Evolutionary conservation across 1,284 basidiomycete species (phyloP), one percentile per base, ranked within the genome.

Genomic region (Ustilago tritici): DNA sequence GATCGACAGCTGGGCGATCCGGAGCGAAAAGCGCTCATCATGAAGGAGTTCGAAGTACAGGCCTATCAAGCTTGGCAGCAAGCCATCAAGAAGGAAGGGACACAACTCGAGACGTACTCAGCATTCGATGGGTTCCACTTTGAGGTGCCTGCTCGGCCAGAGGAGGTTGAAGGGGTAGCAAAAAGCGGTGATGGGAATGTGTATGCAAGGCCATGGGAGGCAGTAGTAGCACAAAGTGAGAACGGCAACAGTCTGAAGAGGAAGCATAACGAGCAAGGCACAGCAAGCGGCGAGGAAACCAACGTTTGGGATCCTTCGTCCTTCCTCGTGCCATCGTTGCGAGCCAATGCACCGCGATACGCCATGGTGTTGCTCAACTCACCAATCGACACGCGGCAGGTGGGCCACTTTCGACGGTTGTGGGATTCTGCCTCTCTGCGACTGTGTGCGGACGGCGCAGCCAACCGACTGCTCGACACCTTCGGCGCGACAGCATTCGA

Each of bases 381-480:
- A 19, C 72, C 79, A 4, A 72, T 83, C 34, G 63, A 69, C n/a
- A 34, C 53, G 17, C 55, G 64, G 14, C 78, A 83, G 53, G 46
- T 54, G 19, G 57, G 54, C 3, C 72, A 74, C 40, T 78, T 83
- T 35, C 56, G 59, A 19, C 61, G 53, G 19, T 35, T 83, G 34
- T 83, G 82, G 82, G 38, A 54, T 5, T 54, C 75, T 75, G 86
- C 86, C 5, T 75, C 69, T 14, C 38, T 84, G 14, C 75, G 87
- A 15, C 80, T 88, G 38, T 99, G 95, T 85, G 96, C 96, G 0
- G 96, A 98, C 83, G 96, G 96, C 17, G 96, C 95, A 50, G 94
- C 93, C 2, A 99, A 99, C 86, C 89, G 93, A 23, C 88, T 98
- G 28, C 90, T 91, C 78, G 94, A 96, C 81, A 81, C 88, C 15